Conservation (phyloP, 768 basidiomycete genomes). For the Leccinum arenicola region DNA sequence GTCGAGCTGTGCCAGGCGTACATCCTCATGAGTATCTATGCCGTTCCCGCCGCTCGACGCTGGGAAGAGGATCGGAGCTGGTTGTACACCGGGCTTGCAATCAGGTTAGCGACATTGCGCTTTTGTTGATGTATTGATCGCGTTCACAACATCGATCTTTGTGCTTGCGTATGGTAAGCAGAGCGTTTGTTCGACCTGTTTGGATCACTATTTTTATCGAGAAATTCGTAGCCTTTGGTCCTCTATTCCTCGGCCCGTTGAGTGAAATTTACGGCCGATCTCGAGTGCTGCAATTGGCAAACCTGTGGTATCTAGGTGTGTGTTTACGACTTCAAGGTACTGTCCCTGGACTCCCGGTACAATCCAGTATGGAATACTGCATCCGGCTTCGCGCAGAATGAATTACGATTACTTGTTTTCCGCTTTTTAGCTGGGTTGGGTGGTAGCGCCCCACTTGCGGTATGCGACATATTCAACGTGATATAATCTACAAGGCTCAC, state of each 20-base stretch:
- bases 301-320: constrained; percentile 65
- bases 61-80: constrained; percentile 94
- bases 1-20: constrained; percentile 92
- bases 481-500: neutral
- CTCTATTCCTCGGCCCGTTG: constrained; percentile 52
- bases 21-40: constrained; percentile 80
- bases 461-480: constrained; percentile 12
- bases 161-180: constrained; percentile 57
- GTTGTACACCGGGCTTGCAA: constrained; percentile 85
- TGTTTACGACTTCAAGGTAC: neutral
- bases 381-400: constrained; percentile 62
- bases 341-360: neutral
- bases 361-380: constrained; percentile 56
- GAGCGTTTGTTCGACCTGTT: neutral
- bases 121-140: constrained; percentile 9
- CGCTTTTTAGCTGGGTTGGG: constrained; percentile 70
- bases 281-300: constrained; percentile 56
- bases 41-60: constrained; percentile 72
- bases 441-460: constrained; percentile 65
- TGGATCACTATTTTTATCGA: neutral
- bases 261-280: constrained; percentile 73
- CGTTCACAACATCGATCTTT: constrained; percentile 66
- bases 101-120: constrained; percentile 45
- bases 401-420: constrained; percentile 59
- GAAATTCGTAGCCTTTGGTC: neutral